phyloP scores from a whole-genome alignment of 225 moss, liverwort and hornwort genomes.

The Rhytidiadelphus loreus region DNA sequence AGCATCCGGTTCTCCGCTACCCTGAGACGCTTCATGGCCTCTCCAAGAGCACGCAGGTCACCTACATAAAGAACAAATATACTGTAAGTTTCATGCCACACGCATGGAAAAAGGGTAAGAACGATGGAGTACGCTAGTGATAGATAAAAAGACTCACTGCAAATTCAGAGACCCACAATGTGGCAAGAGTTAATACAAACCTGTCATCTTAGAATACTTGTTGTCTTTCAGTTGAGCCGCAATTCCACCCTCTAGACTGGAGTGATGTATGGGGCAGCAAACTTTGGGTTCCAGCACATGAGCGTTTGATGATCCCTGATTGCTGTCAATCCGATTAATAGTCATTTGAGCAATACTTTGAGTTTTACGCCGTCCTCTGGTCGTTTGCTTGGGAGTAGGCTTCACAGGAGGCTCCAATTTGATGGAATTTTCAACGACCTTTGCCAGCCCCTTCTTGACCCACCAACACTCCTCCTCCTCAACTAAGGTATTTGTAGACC shows the following conservation, averaged over 20 bases:
- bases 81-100: slow-evolving; percentile 1
- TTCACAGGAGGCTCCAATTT: slow-evolving; percentile 75
- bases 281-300: slow-evolving; percentile 60
- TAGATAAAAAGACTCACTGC: neutral
- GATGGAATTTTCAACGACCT: slow-evolving; percentile 44
- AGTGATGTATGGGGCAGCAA: slow-evolving; percentile 65
- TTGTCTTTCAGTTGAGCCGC: slow-evolving; percentile 43
- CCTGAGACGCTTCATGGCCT: slow-evolving; percentile 51
- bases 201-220: slow-evolving; percentile 27
- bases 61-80: slow-evolving; percentile 9
- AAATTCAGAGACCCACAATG: neutral
- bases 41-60: slow-evolving; percentile 58
- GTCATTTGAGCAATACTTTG: slow-evolving; percentile 88
- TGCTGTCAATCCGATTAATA: slow-evolving; percentile 69
- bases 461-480: slow-evolving; percentile 96
- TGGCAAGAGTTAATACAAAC: neutral
- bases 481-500: slow-evolving; percentile 1
- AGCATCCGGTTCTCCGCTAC: slow-evolving; percentile 64
- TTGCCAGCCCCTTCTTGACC: slow-evolving; percentile 72
- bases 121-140: neutral
- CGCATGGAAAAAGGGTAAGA: neutral
- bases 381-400: slow-evolving; percentile 66
- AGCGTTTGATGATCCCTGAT: slow-evolving; percentile 67
- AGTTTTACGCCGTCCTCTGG: slow-evolving; percentile 86
- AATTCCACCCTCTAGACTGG: slow-evolving; percentile 35